phyloP scores from a whole-genome alignment of 768 basidiomycete genomes.

The Tulasnella calospora region DNA sequence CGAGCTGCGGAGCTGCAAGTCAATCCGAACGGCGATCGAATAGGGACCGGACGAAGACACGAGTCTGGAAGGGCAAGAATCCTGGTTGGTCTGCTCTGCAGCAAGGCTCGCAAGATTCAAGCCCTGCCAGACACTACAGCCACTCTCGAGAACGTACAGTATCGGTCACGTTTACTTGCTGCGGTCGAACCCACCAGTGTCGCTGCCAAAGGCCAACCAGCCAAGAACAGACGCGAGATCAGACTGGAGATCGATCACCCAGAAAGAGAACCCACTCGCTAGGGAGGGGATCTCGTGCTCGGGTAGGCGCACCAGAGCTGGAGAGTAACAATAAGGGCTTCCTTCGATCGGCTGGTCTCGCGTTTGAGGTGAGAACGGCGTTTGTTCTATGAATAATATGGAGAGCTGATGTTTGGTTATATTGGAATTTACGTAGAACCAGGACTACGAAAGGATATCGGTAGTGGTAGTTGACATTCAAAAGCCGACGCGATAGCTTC shows the following conservation, averaged over 20 bases:
- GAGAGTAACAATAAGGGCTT: not conserved
- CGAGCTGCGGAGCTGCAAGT: not conserved
- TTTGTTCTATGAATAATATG: not conserved
- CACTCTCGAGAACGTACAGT: not conserved
- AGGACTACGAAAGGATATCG: not conserved
- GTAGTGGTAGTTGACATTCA: not conserved
- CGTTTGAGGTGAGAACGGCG: not conserved
- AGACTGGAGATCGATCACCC: not conserved
- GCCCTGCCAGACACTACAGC: not conserved
- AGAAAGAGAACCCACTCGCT: not conserved
- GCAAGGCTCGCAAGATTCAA: not conserved
- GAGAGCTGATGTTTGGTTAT: not conserved
- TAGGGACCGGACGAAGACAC: not conserved
- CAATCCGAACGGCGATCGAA: not conserved
- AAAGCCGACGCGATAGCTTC: not conserved
- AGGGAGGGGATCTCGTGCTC: not conserved
- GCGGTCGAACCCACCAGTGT: not conserved
- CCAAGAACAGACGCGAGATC: not conserved
- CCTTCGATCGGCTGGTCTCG: not conserved
- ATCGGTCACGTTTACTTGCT: not conserved
- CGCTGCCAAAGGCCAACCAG: not conserved
- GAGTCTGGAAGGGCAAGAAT: not conserved
- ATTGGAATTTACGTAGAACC: not conserved
- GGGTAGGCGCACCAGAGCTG: not conserved
- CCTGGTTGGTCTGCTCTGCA: not conserved